Conservation (phyloP, 441 rosid species). For the Syzygium malaccense region DNA sequence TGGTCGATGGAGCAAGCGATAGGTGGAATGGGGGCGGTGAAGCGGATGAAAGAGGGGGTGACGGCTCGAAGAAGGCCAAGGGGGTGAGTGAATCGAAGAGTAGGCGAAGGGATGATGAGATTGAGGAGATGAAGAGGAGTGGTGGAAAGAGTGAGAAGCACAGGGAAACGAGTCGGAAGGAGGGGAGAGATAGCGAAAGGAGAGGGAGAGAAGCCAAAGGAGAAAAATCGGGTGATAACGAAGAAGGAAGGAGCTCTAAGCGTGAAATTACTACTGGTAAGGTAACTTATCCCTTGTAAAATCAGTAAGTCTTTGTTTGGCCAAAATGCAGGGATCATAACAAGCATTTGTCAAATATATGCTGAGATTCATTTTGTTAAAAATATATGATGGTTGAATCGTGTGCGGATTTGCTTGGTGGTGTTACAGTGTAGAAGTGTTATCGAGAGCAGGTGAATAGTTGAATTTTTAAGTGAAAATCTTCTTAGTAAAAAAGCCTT, state of each 20-base stretch:
- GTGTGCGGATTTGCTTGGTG: not conserved
- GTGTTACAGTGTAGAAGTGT: not conserved
- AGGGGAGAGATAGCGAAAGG: slow-evolving; percentile 32
- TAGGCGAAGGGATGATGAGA: slow-evolving; percentile 58
- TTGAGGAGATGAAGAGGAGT: slow-evolving; percentile 36
- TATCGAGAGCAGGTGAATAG: not conserved
- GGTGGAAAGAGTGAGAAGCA: slow-evolving; percentile 57
- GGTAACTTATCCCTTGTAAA: slow-evolving; percentile 16
- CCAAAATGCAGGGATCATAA: not conserved
- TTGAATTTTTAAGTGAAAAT: not conserved
- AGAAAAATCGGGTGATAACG: slow-evolving; percentile 33
- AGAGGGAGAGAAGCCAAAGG: slow-evolving; percentile 52
- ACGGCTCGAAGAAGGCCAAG: slow-evolving; percentile 41
- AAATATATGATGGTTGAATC: not conserved
- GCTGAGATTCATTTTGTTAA: not conserved
- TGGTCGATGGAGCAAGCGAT: slow-evolving; percentile 44
- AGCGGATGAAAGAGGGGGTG: slow-evolving; percentile 32
- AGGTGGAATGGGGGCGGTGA: slow-evolving; percentile 72
- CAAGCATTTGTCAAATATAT: not conserved
- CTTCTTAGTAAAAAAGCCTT: not conserved
- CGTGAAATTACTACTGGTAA: slow-evolving; percentile 20
- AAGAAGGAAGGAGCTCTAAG: slow-evolving; percentile 19
- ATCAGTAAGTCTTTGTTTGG: not conserved
- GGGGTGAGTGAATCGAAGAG: slow-evolving; percentile 53
- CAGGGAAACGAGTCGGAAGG: slow-evolving; percentile 66